Percentiles rank a stretch among this genome's conserved stretches.
phyloP scores from a whole-genome alignment of 2,329 filamentous ascomycete species.

The Venturia aucupariae region DNA sequence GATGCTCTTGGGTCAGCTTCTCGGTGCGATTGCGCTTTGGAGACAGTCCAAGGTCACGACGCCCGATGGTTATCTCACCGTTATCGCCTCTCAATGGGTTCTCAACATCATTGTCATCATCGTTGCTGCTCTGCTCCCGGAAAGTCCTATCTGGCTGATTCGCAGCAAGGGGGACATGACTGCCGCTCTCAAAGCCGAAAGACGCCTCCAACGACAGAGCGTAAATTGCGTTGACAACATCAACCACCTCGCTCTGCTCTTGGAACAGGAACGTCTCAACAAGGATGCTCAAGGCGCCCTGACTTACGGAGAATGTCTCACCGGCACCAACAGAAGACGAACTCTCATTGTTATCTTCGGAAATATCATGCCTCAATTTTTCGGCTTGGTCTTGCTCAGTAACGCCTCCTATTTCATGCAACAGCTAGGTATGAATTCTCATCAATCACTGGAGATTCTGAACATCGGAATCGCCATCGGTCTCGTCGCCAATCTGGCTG shows the following conservation, averaged over 20 bases:
- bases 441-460: slow-evolving; percentile 20
- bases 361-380: slow-evolving; percentile 25
- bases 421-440: slow-evolving; percentile 24
- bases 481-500: slow-evolving; percentile 35
- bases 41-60: slow-evolving; percentile 27
- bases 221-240: slow-evolving; percentile 26
- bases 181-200: slow-evolving; percentile 38
- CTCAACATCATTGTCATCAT: slow-evolving; percentile 29
- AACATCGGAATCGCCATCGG: slow-evolving; percentile 39
- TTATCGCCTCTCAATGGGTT: slow-evolving; percentile 5
- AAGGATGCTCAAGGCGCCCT: slow-evolving; percentile 16
- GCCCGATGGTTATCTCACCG: slow-evolving; percentile 31
- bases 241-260: slow-evolving; percentile 20
- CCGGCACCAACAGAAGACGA: slow-evolving; percentile 25
- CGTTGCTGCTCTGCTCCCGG: slow-evolving; percentile 38
- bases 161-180: slow-evolving; percentile 30
- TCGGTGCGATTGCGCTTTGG: slow-evolving; percentile 34
- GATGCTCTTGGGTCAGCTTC: slow-evolving; percentile 40
- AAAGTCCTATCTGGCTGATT: slow-evolving; percentile 43
- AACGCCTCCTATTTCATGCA: slow-evolving; percentile 29
- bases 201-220: slow-evolving; percentile 38
- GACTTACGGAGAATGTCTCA: slow-evolving; percentile 29
- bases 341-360: slow-evolving; percentile 31
- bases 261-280: slow-evolving; percentile 22
- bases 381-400: slow-evolving; percentile 27